A percentile compares a stretch with the other conserved stretches of the same genome.
phyloP scores from a whole-genome alignment of 2,329 filamentous ascomycete species.

The Diaporthe ilicicola region DNA sequence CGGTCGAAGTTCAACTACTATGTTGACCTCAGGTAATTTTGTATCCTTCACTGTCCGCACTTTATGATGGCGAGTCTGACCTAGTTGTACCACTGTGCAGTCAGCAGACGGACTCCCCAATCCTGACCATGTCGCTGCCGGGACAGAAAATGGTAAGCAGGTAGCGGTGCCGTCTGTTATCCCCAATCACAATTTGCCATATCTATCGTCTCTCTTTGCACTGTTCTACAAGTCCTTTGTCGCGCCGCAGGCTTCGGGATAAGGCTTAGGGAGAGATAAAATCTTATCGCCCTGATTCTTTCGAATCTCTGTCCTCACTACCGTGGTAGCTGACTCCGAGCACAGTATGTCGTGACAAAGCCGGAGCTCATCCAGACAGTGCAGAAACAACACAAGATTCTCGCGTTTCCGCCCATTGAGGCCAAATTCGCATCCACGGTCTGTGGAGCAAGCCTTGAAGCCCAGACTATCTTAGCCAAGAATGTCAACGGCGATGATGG shows the following conservation, averaged over 20 bases:
- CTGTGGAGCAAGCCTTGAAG: conserved; percentile 41
- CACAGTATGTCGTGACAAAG: conserved; percentile 48
- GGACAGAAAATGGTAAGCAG: conserved; percentile 44
- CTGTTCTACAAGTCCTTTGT: too few relatives aligned
- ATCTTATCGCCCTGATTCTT: too few relatives aligned
- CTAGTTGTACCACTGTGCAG: conserved; percentile 25
- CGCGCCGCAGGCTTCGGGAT: too few relatives aligned
- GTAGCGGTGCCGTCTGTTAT: too few relatives aligned
- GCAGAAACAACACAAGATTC: conserved; percentile 47
- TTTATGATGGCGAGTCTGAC: neutral
- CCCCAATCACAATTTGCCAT: too few relatives aligned
- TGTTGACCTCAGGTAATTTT: conserved; percentile 40
- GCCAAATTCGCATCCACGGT: conserved; percentile 44
- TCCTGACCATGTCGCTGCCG: conserved; percentile 51
- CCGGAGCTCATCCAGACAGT: conserved; percentile 46
- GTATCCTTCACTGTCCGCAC: too few relatives aligned
- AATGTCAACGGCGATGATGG: conserved; percentile 48
- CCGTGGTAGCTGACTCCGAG: too few relatives aligned
- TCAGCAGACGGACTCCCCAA: conserved; percentile 39
- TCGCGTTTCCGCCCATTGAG: conserved; percentile 49
- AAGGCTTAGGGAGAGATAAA: too few relatives aligned
- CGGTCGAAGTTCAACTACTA: conserved; percentile 44
- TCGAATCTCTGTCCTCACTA: too few relatives aligned
- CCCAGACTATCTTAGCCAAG: conserved; percentile 40
- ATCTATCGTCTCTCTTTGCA: too few relatives aligned